Conservation (phyloP, 345 rosid genomes). For the Chamaenerion angustifolium region DNA sequence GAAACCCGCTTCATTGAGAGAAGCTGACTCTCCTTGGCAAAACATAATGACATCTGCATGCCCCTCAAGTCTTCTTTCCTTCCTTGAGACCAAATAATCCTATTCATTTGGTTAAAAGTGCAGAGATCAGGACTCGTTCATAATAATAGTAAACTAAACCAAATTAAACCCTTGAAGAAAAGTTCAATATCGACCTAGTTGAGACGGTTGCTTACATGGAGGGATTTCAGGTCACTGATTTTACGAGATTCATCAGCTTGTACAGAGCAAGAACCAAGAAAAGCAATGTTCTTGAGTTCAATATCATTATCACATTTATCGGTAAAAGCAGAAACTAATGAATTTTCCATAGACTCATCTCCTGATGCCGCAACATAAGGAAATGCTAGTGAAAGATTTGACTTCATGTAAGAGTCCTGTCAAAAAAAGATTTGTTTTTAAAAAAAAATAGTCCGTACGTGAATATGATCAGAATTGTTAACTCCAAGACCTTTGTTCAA, state of each 20-base stretch:
- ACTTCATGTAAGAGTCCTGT: constrained; percentile 46
- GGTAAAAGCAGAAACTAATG: constrained; percentile 50
- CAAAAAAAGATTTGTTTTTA: constrained; percentile 5
- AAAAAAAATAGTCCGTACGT: not conserved
- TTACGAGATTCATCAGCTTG: constrained; percentile 48
- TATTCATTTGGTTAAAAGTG: constrained; percentile 13
- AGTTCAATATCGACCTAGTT: too few species aligned
- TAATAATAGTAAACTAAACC: not conserved
- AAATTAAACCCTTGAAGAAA: too few species aligned
- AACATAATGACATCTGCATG: constrained; percentile 60
- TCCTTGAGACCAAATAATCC: constrained; percentile 58
- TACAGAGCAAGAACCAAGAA: constrained; percentile 60
- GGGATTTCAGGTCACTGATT: constrained; percentile 42
- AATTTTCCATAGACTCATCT: constrained; percentile 60
- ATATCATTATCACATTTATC: constrained; percentile 49
- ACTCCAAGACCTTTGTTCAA: too few species aligned
- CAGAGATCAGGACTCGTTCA: not conserved
- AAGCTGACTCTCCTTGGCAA: constrained; percentile 41
- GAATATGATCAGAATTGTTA: too few species aligned
- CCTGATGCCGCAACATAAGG: constrained; percentile 68
- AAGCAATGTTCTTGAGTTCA: constrained; percentile 37
- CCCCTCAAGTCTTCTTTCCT: constrained; percentile 44
- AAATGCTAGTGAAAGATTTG: constrained; percentile 89
- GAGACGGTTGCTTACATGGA: constrained; percentile 32
- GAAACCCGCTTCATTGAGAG: constrained; percentile 22